A percentile compares a stretch with the other conserved stretches of the same genome.
These are phyloP conservation scores for Backusella psychrophila DNA, from an alignment of 192 early-diverging fungal genomes.

Conservation along the genomic window DNA sequence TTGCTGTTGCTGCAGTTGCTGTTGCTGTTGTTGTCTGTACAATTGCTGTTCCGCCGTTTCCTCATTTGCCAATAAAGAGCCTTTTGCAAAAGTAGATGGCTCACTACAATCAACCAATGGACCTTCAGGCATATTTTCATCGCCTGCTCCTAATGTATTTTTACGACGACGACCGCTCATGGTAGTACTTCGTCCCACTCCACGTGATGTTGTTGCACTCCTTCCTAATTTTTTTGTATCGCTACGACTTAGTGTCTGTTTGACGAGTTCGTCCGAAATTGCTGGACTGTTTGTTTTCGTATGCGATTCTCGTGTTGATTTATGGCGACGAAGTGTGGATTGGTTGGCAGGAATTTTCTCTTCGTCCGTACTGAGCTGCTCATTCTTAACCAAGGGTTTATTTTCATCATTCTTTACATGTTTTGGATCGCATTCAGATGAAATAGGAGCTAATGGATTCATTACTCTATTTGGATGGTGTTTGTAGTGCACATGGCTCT, in stretches of 20 bases:
- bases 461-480: constrained; percentile 4
- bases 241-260: neutral
- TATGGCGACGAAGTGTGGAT: constrained; percentile 4
- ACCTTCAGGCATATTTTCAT: neutral
- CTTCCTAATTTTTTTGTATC: constrained; percentile 1
- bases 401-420: neutral
- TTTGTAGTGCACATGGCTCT: constrained; percentile 4
- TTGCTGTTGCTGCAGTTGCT: neutral
- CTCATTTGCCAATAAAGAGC: constrained; percentile 23
- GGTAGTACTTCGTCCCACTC: neutral
- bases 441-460: constrained; percentile 8
- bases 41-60: neutral
- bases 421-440: neutral
- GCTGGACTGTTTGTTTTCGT: neutral
- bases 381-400: neutral
- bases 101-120: constrained; percentile 16
- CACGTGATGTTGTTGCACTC: constrained; percentile 2
- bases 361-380: neutral
- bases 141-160: constrained; percentile 4
- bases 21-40: constrained; percentile 5
- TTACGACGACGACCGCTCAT: neutral
- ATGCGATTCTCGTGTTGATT: constrained; percentile 2
- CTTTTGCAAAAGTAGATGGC: constrained; percentile 17
- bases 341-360: neutral
- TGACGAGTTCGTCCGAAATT: neutral